Percentiles rank a stretch among this genome's conserved stretches.
Evolutionary conservation across 2,329 filamentous ascomycete species (phyloP).

Genomic region (Claviceps cyperi): DNA sequence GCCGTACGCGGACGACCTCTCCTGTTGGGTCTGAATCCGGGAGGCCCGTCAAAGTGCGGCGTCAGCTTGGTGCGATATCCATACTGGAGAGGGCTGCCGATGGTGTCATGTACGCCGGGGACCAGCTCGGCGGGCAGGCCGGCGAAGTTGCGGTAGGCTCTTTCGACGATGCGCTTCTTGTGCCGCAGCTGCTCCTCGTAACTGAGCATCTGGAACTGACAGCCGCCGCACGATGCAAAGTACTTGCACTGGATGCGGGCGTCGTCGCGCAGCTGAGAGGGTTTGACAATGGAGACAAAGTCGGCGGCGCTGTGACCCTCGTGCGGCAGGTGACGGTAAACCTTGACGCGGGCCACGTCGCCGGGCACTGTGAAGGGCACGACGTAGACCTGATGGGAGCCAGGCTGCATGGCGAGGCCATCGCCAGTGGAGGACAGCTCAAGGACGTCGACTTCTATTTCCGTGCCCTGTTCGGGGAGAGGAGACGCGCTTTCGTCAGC

Average conservation of each 20-base stretch:
- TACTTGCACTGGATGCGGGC: slow-evolving; percentile 68
- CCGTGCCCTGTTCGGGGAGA: slow-evolving; percentile 53
- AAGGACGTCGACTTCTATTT: slow-evolving; percentile 69
- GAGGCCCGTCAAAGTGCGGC: slow-evolving; percentile 80
- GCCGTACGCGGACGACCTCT: slow-evolving; percentile 28
- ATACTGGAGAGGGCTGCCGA: slow-evolving; percentile 81
- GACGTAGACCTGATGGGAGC: slow-evolving; percentile 56
- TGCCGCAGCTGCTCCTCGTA: slow-evolving; percentile 74
- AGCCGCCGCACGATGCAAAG: slow-evolving; percentile 77
- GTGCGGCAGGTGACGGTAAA: slow-evolving; percentile 53
- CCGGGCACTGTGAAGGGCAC: slow-evolving; percentile 83
- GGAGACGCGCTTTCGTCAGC: slow-evolving; percentile 14
- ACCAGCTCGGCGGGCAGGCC: slow-evolving; percentile 61
- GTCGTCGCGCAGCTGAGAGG: slow-evolving; percentile 65
- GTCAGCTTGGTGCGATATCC: slow-evolving; percentile 94
- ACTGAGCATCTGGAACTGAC: slow-evolving; percentile 94
- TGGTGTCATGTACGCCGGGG: slow-evolving; percentile 67
- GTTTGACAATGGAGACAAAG: slow-evolving; percentile 60
- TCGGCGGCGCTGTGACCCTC: slow-evolving; percentile 65
- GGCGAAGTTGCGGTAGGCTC: slow-evolving; percentile 85
- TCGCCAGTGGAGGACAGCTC: slow-evolving; percentile 86
- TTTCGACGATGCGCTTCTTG: slow-evolving; percentile 77
- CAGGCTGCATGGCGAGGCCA: slow-evolving; percentile 60
- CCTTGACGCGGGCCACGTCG: slow-evolving; percentile 64
- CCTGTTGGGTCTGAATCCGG: slow-evolving; percentile 33